phyloP scores from a whole-genome alignment of 805 yeast genomes.

The Diddensiella caesifluorescens region DNA sequence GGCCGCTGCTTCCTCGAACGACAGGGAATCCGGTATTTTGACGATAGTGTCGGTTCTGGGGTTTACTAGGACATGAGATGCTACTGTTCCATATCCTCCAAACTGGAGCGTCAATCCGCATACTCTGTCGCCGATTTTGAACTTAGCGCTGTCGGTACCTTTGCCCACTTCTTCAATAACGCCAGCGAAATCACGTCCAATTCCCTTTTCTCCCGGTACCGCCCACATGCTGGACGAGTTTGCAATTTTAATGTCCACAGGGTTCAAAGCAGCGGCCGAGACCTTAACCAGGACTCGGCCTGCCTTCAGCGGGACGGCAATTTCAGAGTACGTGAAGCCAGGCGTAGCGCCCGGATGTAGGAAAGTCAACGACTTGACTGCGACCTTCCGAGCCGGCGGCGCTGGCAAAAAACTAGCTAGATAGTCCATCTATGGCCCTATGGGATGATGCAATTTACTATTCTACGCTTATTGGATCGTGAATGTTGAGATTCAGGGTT shows the following conservation, averaged over 20 bases:
- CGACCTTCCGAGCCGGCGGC: slow-evolving; percentile 5
- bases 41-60: slow-evolving; percentile 46
- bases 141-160: slow-evolving; percentile 32
- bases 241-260: slow-evolving; percentile 58
- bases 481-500: too few species aligned
- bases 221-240: slow-evolving; percentile 32
- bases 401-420: background rate
- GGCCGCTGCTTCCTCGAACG: slow-evolving; percentile 56
- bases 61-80: slow-evolving; percentile 51
- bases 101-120: slow-evolving; percentile 55
- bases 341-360: slow-evolving; percentile 15
- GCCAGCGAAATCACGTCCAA: slow-evolving; percentile 71
- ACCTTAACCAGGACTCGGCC: slow-evolving; percentile 54
- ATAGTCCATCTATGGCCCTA: background rate
- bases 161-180: slow-evolving; percentile 51
- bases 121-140: slow-evolving; percentile 55
- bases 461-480: too few species aligned
- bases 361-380: slow-evolving; percentile 23
- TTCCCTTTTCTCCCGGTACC: slow-evolving; percentile 51
- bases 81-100: slow-evolving; percentile 50
- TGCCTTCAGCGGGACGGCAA: slow-evolving; percentile 44
- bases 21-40: slow-evolving; percentile 43
- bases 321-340: slow-evolving; percentile 47
- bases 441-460: too few species aligned
- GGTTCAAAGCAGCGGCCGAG: slow-evolving; percentile 55